A percentile compares a stretch with the other conserved stretches of the same genome.
Conservation (phyloP, 768 basidiomycete species). For the Pulveroboletus sp. region DNA sequence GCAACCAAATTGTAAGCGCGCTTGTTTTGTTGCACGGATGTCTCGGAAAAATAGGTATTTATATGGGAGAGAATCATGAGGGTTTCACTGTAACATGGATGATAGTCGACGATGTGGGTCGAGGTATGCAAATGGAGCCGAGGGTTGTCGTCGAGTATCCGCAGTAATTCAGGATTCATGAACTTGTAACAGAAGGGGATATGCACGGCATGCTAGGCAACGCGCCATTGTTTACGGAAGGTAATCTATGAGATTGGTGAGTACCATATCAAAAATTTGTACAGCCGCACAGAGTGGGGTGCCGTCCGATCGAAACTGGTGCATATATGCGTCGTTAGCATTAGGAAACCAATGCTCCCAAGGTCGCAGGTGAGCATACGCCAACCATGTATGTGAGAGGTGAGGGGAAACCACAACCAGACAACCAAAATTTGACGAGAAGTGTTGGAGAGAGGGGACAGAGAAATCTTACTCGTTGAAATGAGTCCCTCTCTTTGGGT, state of each 20-base stretch:
- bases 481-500: slow-evolving; percentile 83
- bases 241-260: slow-evolving; percentile 14
- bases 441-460: background rate
- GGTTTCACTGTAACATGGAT: background rate
- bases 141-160: background rate
- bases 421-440: no score
- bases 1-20: background rate
- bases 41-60: background rate
- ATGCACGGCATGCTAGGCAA: slow-evolving; percentile 9
- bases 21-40: background rate
- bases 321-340: background rate
- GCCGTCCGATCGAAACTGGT: background rate
- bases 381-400: no score
- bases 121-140: no score
- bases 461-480: slow-evolving; percentile 54
- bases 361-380: no score
- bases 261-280: background rate
- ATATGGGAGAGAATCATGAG: background rate
- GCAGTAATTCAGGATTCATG: slow-evolving; percentile 5
- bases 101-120: background rate
- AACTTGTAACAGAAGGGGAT: slow-evolving; percentile 10
- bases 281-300: background rate
- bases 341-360: background rate
- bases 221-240: slow-evolving; percentile 7
- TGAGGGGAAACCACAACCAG: no score